Evolutionary conservation across 1,139 yeast species (phyloP).

Genomic region (Candida albicans): DNA sequence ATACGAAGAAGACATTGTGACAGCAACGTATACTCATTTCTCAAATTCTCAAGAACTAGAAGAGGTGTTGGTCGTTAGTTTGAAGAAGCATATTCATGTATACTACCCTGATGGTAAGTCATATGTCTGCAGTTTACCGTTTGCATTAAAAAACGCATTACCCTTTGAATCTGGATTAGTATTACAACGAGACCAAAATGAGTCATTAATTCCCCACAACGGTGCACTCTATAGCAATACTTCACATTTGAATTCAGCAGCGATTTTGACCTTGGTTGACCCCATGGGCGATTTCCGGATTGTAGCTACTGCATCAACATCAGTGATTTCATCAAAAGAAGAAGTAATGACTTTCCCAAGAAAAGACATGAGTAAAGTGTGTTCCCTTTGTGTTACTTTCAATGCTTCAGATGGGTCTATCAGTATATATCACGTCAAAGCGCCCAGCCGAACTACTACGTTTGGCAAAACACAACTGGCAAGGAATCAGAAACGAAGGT

Average conservation of each 20-base stretch:
- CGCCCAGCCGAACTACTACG: constrained; percentile 29
- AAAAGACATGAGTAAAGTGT: constrained; percentile 28
- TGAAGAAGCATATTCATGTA: constrained; percentile 52
- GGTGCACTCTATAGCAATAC: constrained; percentile 15
- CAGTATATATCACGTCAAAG: constrained; percentile 51
- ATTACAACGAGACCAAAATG: constrained; percentile 37
- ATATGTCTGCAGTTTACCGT: constrained; percentile 64
- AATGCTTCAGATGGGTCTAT: constrained; percentile 45
- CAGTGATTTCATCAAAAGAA: constrained; percentile 62
- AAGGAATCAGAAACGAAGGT: constrained; percentile 23
- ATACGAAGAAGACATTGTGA: constrained; percentile 47
- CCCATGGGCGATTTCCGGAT: constrained; percentile 69
- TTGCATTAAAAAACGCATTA: constrained; percentile 53
- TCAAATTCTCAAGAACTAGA: constrained; percentile 8
- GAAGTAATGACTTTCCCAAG: constrained; percentile 53
- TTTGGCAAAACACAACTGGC: constrained; percentile 11
- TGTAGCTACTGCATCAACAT: constrained; percentile 68
- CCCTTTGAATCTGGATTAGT: constrained; percentile 66
- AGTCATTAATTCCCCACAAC: constrained; percentile 7
- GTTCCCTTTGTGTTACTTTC: constrained; percentile 54
- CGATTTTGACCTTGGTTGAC: constrained; percentile 63
- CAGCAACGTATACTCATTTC: constrained; percentile 53
- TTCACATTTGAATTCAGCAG: constrained; percentile 32
- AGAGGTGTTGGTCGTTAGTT: constrained; percentile 44
- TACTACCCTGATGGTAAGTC: constrained; percentile 60